Base-by-base conservation (phyloP, 2,329 filamentous ascomycete genomes). In the Nemania sp. region DNA sequence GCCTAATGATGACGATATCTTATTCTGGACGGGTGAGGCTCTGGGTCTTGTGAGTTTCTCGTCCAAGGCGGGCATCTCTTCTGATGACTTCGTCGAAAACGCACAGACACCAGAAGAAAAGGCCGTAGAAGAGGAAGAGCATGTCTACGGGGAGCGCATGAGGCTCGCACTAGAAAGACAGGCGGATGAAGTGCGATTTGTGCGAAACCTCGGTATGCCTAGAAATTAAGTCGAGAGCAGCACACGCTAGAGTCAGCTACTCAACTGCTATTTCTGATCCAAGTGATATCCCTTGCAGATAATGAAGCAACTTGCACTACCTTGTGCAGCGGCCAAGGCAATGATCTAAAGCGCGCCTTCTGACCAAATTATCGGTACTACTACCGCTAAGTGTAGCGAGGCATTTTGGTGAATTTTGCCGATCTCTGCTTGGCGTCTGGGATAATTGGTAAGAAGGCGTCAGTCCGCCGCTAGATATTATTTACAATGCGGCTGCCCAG, bases 21-120 rank as follows among this genome's bases (percentile, higher is more conserved):
- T 96, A 3, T 77, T 96, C 41, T 96, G 91, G 91, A 96, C 91
- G 0, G 92, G 91, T 15, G 91, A 96, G 54, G 86, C 86, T 59
- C 75, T 96, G 41, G 92, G 91, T 0, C 76, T 94, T 53, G 70
- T 95, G 17, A 78, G 74, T 49, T 89, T 89, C 66, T 82, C 84
- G 1, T 72, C 76, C 33, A 66, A 71, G 64, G 71, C 78, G 4
- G 75, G 78, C 1, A 82, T 80, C 60, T 70, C 67, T 6, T 67
- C 76, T 1, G 75, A 77, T 6, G 79, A 80, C 44, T 84, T 85
- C 63, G 78, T 80, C 50, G 70, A 76, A 24, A 66, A 70, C 24
- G 69, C 70, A 8, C 71, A 73, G 45, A 73, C 73, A 40, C 74
- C 75, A 15, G 75, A 78, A 51, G 76, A 81, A 63, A 66, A 71